Evolutionary conservation across 1,284 basidiomycete genomes (phyloP), one percentile per base, ranked within the genome.

Genomic region (Ceratobasidium sp.): DNA sequence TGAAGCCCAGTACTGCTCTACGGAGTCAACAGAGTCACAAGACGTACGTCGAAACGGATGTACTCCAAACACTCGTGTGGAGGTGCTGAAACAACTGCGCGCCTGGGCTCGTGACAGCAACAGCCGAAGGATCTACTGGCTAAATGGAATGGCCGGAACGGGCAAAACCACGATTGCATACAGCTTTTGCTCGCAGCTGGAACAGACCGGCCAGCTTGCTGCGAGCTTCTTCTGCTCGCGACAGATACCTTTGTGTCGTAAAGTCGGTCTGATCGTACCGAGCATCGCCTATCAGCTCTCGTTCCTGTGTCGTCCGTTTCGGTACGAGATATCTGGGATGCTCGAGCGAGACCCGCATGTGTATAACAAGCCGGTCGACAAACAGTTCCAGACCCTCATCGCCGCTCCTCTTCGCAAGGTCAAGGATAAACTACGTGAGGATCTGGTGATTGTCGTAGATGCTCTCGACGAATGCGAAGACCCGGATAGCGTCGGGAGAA

Each of bases 381-480:
- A 28, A 12, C 70, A 72, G 56, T 61, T 72, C 18, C 20, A 49
- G 28, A 60, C 28, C 0, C 42, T 72, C 20, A 46, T 72, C 40
- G 39, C 55, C n/a, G 23, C 7, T 4, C 70, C 56, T 2, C 12
- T 70, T 13, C 33, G 13, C 20, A 12, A 53, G 46, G 60, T 64
- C 13, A 3, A 28, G 15, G 39, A 64, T 4, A 42, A 44, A 10
- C 44, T 75, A 3, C 71, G 44, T 0, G 3, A 12, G 0, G n/a
- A 75, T 42, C 42, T 75, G 9, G 46, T 53, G 12, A 46, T 75
- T 7, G 71, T 63, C 3, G 40, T 64, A 6, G 71, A 75, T 28
- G 71, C 71, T 5, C 49, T 75, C 15, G 71, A 75, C 6, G 71
- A 75, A 33, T 75, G 71, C n/a, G 60, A 75, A 3, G 60, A 63